A percentile compares a stretch with the other conserved stretches of the same genome.
Conservation (phyloP, 2,329 filamentous ascomycete genomes). For the Aureobasidium sp. region DNA sequence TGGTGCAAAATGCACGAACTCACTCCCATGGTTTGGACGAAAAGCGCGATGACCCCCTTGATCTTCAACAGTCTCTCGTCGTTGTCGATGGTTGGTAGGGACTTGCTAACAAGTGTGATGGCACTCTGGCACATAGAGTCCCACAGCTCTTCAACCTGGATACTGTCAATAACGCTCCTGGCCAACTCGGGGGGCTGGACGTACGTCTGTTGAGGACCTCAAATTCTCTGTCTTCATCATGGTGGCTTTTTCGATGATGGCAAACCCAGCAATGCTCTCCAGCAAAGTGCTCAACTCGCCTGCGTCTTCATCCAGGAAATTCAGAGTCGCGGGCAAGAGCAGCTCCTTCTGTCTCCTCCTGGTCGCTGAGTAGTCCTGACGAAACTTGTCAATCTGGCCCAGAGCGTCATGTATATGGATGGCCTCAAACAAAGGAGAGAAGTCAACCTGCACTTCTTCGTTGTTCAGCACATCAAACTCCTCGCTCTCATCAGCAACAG, state of each 20-base stretch:
- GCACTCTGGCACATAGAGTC: constrained; percentile 92
- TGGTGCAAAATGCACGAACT: constrained; percentile 19
- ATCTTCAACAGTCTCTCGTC: constrained; percentile 89
- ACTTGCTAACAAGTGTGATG: constrained; percentile 71
- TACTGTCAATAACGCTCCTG: constrained; percentile 7
- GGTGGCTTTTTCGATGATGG: constrained; percentile 90
- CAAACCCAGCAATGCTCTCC: constrained; percentile 91
- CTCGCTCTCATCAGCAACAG: constrained; percentile 89
- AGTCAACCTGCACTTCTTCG: constrained; percentile 89
- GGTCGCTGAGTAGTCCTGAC: constrained; percentile 83
- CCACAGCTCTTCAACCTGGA: constrained; percentile 90
- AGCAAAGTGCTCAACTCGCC: constrained; percentile 79
- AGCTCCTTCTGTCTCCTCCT: constrained; percentile 86
- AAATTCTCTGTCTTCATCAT: constrained; percentile 80
- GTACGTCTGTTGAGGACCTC: constrained; percentile 70
- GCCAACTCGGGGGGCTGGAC: constrained; percentile 20
- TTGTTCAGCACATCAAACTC: constrained; percentile 95
- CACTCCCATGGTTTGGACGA: constrained; percentile 97
- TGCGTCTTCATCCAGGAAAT: constrained; percentile 72
- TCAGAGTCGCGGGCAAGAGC: constrained; percentile 66
- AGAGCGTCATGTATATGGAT: constrained; percentile 94
- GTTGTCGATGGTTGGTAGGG: constrained; percentile 70
- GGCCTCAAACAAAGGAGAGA: constrained; percentile 87
- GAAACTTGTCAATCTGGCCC: constrained; percentile 84
- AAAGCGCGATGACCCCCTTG: constrained; percentile 84